phyloP scores from a whole-genome alignment of 164 flowering plant genomes.

The Dillenia turbinata region DNA sequence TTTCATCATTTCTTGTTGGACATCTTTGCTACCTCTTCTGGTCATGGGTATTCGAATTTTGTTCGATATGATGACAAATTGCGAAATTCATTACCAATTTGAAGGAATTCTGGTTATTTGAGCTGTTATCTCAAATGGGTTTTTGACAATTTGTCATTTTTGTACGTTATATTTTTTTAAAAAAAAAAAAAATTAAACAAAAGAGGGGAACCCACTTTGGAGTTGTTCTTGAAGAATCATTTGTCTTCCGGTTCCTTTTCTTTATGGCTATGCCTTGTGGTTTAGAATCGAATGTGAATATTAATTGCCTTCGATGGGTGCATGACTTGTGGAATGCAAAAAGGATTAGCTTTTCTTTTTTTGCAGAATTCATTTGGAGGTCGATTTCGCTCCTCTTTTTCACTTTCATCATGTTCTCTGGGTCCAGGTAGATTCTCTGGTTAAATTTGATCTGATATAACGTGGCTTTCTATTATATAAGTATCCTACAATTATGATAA shows the following conservation, averaged over 20 bases:
- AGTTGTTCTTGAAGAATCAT: conserved; percentile 10
- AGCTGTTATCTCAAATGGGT: neutral
- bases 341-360: conserved; percentile 2
- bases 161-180: neutral
- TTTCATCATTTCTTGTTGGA: neutral
- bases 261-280: conserved; percentile 2
- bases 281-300: conserved; percentile 13
- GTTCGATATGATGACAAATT: neutral
- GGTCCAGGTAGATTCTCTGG: conserved; percentile 20
- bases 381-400: conserved; percentile 7
- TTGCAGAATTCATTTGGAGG: conserved; percentile 5
- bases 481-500: neutral
- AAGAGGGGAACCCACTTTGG: conserved; percentile 5
- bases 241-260: neutral
- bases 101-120: neutral
- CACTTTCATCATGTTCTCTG: conserved; percentile 13
- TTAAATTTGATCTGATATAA: conserved; percentile 5
- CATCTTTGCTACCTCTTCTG: neutral
- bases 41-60: conserved; percentile 7
- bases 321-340: neutral
- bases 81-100: neutral
- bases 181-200: no score
- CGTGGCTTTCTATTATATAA: neutral
- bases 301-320: neutral
- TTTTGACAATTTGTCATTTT: neutral